These are phyloP conservation scores for Colletotrichum spaethianum DNA, from an alignment of 2,329 filamentous ascomycete genomes.

Conservation along the genomic window DNA sequence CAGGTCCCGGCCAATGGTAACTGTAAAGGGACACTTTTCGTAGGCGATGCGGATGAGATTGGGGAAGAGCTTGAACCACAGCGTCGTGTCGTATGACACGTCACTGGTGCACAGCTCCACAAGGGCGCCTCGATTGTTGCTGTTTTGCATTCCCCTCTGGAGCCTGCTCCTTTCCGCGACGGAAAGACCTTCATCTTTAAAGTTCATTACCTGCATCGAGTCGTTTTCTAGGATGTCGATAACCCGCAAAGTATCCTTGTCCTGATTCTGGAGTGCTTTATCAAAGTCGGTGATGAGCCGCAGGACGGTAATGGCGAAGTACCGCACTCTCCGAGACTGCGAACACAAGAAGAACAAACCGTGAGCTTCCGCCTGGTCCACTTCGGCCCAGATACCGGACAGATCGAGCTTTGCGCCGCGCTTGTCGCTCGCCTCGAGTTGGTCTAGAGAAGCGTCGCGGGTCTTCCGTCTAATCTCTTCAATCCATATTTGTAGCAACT, in stretches of 20 bases:
- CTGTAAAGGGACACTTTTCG: slow-evolving; percentile 91
- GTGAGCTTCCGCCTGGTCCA: slow-evolving; percentile 97
- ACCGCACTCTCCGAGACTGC: slow-evolving; percentile 89
- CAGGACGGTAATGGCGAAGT: slow-evolving; percentile 92
- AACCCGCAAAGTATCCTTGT: slow-evolving; percentile 78
- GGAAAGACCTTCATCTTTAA: slow-evolving; percentile 92
- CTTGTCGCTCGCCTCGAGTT: slow-evolving; percentile 77
- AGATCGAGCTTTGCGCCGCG: slow-evolving; percentile 85
- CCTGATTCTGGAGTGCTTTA: slow-evolving; percentile 78
- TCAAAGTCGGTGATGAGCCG: slow-evolving; percentile 96
- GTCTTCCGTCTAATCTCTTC: slow-evolving; percentile 93
- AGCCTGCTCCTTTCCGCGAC: slow-evolving; percentile 93
- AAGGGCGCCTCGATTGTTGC: slow-evolving; percentile 85
- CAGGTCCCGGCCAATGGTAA: slow-evolving; percentile 90
- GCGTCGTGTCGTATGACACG: slow-evolving; percentile 90
- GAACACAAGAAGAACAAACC: slow-evolving; percentile 98
- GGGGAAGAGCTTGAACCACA: slow-evolving; percentile 99
- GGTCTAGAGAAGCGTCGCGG: slow-evolving; percentile 77
- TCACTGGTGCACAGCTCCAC: slow-evolving; percentile 97
- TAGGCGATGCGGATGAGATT: slow-evolving; percentile 93
- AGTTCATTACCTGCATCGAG: slow-evolving; percentile 88
- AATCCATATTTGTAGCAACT: slow-evolving; percentile 96
- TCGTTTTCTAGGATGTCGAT: slow-evolving; percentile 95
- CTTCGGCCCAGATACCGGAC: slow-evolving; percentile 90
- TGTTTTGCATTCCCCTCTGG: slow-evolving; percentile 89